phyloP scores from a whole-genome alignment of 2,329 filamentous ascomycete genomes.

The Penicillium thymicola region DNA sequence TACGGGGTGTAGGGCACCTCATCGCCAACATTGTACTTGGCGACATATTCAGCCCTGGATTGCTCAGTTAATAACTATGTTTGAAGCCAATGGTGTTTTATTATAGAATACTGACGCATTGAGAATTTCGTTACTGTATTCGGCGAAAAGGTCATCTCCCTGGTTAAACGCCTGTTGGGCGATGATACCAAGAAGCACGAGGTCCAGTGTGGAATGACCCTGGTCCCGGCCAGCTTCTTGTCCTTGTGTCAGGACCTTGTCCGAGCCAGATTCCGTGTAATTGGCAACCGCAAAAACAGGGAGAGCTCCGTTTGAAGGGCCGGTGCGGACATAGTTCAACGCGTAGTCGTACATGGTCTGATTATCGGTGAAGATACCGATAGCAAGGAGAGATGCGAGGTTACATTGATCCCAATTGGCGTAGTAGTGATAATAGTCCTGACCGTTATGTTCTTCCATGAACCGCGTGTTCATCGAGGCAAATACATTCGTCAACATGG shows the following conservation, averaged over 20 bases:
- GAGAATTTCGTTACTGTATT: not conserved
- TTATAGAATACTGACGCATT: not conserved
- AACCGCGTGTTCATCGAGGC: not conserved
- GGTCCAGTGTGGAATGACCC: not conserved
- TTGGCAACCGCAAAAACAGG: not conserved
- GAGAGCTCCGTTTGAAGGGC: not conserved
- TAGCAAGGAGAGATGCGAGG: not conserved
- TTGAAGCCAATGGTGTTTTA: not conserved
- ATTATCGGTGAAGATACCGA: not conserved
- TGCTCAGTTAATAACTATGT: not conserved
- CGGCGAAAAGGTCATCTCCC: not conserved
- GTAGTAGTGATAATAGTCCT: not conserved
- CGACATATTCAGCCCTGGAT: not conserved
- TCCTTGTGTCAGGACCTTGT: not conserved
- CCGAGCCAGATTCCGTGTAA: not conserved
- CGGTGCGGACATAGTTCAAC: not conserved
- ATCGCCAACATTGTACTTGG: not conserved
- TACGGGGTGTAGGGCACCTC: not conserved
- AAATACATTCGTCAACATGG: not conserved
- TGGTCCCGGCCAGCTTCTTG: not conserved
- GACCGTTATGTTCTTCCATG: not conserved
- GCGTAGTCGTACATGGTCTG: not conserved
- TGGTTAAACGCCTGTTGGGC: not conserved
- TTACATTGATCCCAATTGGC: not conserved
- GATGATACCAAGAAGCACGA: not conserved